phyloP scores from a whole-genome alignment of 768 basidiomycete genomes.

The Pilatotrama ljubarskyi region DNA sequence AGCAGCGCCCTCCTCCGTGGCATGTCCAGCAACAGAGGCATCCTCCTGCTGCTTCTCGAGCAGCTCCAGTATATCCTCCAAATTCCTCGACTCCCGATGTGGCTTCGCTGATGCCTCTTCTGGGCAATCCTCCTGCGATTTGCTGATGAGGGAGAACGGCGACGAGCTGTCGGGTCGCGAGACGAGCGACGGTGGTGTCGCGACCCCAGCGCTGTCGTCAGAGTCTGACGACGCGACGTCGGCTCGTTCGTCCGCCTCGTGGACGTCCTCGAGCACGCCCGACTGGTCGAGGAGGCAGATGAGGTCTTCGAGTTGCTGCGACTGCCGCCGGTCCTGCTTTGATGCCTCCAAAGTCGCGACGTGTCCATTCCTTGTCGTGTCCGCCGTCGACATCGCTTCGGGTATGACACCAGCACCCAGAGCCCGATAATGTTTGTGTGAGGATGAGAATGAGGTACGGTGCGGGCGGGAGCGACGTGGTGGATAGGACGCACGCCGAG shows the following conservation, averaged over 20 bases:
- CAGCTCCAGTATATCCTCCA: slow-evolving; percentile 15
- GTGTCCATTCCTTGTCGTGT: background rate
- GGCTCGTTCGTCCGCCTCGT: background rate
- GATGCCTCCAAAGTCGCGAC: background rate
- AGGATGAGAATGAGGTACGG: background rate
- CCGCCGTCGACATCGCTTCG: background rate
- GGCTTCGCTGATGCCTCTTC: background rate
- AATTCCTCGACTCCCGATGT: background rate
- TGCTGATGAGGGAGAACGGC: slow-evolving; percentile 8
- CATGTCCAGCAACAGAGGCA: background rate
- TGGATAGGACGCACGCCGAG: slow-evolving; percentile 8
- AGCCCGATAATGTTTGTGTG: background rate
- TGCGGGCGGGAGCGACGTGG: slow-evolving; percentile 1
- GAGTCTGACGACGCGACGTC: slow-evolving; percentile 4
- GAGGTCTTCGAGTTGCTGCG: slow-evolving; percentile 16
- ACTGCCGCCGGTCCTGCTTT: background rate
- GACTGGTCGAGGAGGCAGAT: slow-evolving; percentile 13
- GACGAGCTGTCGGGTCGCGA: slow-evolving; percentile 9
- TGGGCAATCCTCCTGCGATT: background rate
- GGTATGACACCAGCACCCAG: background rate
- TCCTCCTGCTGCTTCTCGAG: background rate
- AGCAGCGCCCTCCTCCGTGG: background rate
- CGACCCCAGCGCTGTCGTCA: slow-evolving; percentile 2
- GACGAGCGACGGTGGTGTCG: slow-evolving; percentile 2
- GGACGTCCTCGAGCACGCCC: slow-evolving; percentile 1